A percentile compares a stretch with the other conserved stretches of the same genome.
phyloP scores from a whole-genome alignment of 1,284 basidiomycete genomes.

The Fomitopsis schrenkii region DNA sequence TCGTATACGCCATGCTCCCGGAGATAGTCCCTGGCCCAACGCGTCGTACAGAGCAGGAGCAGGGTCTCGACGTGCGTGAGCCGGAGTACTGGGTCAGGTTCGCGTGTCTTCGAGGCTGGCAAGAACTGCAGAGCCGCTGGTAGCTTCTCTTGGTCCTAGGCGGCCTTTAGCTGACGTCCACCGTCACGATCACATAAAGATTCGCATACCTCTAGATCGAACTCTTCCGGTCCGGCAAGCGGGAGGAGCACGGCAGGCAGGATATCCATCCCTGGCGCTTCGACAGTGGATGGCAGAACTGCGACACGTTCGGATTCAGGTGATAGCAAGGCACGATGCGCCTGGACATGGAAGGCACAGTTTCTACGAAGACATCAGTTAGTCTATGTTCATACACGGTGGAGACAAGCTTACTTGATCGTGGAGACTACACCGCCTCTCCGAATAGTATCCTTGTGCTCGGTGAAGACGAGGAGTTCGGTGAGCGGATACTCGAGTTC shows the following conservation, averaged over 20 bases:
- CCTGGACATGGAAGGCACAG: constrained; percentile 66
- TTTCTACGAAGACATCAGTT: constrained; percentile 47
- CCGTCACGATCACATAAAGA: constrained; percentile 1
- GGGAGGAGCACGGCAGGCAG: constrained; percentile 85
- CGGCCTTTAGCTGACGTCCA: neutral
- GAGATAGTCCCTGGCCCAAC: constrained; percentile 82
- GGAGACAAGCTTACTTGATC: constrained; percentile 62
- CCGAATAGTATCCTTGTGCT: constrained; percentile 82
- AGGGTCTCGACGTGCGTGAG: constrained; percentile 88
- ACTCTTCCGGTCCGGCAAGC: constrained; percentile 92
- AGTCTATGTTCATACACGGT: neutral
- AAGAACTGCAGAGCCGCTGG: constrained; percentile 87
- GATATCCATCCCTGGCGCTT: constrained; percentile 77
- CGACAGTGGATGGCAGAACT: constrained; percentile 50
- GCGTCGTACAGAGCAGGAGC: constrained; percentile 84
- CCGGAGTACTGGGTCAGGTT: constrained; percentile 77
- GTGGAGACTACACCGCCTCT: constrained; percentile 82
- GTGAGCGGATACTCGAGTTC: constrained; percentile 73
- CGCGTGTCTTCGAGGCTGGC: constrained; percentile 80
- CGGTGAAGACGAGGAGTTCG: constrained; percentile 83
- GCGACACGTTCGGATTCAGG: constrained; percentile 48
- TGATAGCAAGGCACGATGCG: constrained; percentile 67
- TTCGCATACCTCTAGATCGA: constrained; percentile 75
- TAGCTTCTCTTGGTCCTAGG: constrained; percentile 84
- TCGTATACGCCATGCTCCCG: constrained; percentile 85